Evolutionary conservation across 345 rosid species (phyloP).

Genomic region (Capsella bursapastoris): DNA sequence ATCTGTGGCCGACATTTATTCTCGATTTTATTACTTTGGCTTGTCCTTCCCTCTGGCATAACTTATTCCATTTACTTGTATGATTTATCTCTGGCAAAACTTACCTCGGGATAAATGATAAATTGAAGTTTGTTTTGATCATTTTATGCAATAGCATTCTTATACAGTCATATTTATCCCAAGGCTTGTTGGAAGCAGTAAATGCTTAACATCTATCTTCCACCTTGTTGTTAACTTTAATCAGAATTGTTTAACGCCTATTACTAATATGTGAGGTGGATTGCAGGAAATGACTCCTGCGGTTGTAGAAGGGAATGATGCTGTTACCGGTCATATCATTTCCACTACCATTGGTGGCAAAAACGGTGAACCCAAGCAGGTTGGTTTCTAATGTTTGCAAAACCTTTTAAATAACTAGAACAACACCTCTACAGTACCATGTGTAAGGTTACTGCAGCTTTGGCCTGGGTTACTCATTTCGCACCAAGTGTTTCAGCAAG

Average conservation of each 20-base stretch:
- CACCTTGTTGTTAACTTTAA: background rate
- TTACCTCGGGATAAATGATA: background rate
- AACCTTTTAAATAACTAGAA: background rate
- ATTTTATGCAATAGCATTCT: background rate
- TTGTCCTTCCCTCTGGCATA: constrained; percentile 28
- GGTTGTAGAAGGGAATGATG: constrained; percentile 61
- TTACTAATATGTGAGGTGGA: constrained; percentile 23
- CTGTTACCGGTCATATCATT: constrained; percentile 73
- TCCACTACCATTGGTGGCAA: constrained; percentile 89
- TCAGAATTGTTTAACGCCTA: constrained; percentile 4
- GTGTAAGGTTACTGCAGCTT: background rate
- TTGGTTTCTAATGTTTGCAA: constrained; percentile 31
- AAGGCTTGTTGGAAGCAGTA: constrained; percentile 2
- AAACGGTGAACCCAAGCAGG: constrained; percentile 87
- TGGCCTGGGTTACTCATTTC: background rate
- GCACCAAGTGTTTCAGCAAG: background rate
- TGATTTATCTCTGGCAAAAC: background rate
- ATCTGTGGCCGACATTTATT: constrained; percentile 8
- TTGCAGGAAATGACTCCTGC: constrained; percentile 67
- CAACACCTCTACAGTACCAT: background rate
- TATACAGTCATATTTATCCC: background rate
- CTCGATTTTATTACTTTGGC: constrained; percentile 9
- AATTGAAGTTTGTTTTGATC: background rate
- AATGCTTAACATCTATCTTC: constrained; percentile 4
- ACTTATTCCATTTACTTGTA: constrained; percentile 38